Evolutionary conservation across 441 rosid genomes (phyloP).

Genomic region (Capsella rubella): DNA sequence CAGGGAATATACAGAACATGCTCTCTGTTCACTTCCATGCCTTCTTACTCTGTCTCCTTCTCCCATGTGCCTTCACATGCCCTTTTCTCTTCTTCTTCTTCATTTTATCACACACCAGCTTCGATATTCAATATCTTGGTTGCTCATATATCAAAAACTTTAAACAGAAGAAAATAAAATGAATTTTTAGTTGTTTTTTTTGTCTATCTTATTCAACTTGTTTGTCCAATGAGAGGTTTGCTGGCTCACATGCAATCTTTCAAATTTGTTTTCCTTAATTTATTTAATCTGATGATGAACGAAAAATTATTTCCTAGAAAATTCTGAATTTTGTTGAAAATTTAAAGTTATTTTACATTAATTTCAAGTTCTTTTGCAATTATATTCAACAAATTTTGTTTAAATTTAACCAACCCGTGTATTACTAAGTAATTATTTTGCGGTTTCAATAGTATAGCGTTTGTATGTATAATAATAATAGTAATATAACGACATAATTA

Average conservation of each 20-base stretch:
- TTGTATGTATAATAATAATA: too few species aligned
- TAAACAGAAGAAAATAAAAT: background rate
- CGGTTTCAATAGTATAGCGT: too few species aligned
- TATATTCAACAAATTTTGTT: too few species aligned
- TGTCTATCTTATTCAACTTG: background rate
- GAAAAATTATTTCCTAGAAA: background rate
- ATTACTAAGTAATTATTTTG: too few species aligned
- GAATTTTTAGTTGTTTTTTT: background rate
- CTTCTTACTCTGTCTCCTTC: constrained; percentile 42
- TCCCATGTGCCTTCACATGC: constrained; percentile 49
- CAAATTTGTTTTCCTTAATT: background rate
- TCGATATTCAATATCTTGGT: constrained; percentile 21
- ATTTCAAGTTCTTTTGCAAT: too few species aligned
- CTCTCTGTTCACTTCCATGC: constrained; percentile 41
- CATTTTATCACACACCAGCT: constrained; percentile 16
- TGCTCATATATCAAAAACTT: constrained; percentile 15
- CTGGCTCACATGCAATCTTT: constrained; percentile 35
- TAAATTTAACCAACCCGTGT: too few species aligned
- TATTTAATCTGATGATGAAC: too few species aligned
- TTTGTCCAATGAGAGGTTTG: constrained; percentile 25
- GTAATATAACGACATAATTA: too few species aligned
- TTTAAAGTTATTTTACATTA: too few species aligned
- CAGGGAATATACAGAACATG: constrained; percentile 50
- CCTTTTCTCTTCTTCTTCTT: constrained; percentile 9
- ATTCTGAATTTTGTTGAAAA: background rate